Conservation (phyloP, 2,329 filamentous ascomycete species). For the Fusarium pilosicola region DNA sequence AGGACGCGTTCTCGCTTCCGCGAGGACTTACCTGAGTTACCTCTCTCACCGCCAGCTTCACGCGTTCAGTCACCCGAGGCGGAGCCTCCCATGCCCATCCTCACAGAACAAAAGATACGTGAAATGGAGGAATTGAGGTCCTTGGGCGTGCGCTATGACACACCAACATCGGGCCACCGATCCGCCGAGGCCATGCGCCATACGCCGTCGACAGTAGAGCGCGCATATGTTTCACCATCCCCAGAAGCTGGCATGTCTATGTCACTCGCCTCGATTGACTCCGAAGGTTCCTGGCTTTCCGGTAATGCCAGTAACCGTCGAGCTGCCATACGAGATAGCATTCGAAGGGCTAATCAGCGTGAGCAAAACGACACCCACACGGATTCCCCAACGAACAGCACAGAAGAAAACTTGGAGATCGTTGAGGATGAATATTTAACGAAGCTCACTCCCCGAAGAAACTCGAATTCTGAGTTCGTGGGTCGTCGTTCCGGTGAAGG, state of each 20-base stretch:
- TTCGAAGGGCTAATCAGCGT: conserved; percentile 46
- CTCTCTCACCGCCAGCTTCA: conserved; percentile 86
- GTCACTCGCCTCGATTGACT: conserved; percentile 93
- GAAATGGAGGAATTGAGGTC: conserved; percentile 44
- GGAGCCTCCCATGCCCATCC: conserved; percentile 54
- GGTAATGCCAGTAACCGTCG: conserved; percentile 69
- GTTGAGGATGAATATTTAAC: conserved; percentile 79
- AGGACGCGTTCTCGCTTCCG: conserved; percentile 91
- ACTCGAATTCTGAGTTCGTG: conserved; percentile 40
- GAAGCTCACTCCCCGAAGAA: conserved; percentile 50
- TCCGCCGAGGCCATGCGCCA: conserved; percentile 47
- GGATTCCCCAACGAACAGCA: conserved; percentile 53
- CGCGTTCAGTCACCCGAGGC: conserved; percentile 81
- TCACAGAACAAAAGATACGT: conserved; percentile 43
- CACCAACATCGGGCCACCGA: conserved; percentile 57
- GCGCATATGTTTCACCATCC: conserved; percentile 50
- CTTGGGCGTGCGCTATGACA: conserved; percentile 53
- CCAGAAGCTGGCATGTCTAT: conserved; percentile 77
- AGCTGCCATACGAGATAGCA: conserved; percentile 58
- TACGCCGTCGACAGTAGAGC: conserved; percentile 39
- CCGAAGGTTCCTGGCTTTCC: conserved; percentile 95
- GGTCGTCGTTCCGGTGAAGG: conserved; percentile 61
- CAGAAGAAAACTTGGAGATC: conserved; percentile 72
- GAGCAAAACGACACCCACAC: conserved; percentile 49
- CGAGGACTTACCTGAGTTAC: conserved; percentile 89